Evolutionary conservation across 2,329 filamentous ascomycete species (phyloP).

Genomic region (Venturia carpophila): DNA sequence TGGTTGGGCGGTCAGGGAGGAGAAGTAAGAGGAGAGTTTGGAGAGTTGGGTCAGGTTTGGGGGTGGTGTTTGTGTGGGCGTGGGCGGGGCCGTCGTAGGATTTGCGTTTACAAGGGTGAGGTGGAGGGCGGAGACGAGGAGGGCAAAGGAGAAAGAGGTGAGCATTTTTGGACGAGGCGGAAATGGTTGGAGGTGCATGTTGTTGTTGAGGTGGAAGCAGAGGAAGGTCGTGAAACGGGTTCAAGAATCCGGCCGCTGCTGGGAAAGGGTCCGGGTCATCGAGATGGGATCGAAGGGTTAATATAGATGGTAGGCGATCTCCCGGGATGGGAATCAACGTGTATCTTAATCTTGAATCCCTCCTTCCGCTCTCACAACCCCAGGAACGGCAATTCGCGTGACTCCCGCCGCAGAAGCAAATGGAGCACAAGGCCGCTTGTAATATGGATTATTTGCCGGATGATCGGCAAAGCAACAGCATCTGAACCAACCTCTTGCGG

Average conservation of each 20-base stretch:
- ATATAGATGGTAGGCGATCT: neutral
- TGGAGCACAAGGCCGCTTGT: neutral
- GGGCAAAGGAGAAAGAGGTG: neutral
- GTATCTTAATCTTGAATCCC: neutral
- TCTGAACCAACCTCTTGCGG: neutral
- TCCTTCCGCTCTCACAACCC: neutral
- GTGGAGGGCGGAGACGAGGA: neutral
- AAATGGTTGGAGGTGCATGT: neutral
- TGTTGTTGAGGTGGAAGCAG: neutral
- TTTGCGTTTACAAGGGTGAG: neutral
- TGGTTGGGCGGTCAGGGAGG: slow-evolving; percentile 11
- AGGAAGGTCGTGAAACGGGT: neutral
- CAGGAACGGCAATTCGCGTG: neutral
- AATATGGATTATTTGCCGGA: neutral
- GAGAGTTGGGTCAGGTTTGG: neutral
- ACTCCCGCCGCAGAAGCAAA: neutral
- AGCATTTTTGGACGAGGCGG: neutral
- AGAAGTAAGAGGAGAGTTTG: slow-evolving; percentile 3
- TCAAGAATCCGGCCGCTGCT: no score
- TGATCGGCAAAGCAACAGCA: neutral
- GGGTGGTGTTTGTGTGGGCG: neutral
- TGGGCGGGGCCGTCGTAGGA: neutral
- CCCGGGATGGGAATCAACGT: neutral
- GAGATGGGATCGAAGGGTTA: neutral
- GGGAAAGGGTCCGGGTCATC: neutral